Conservation (phyloP, 176 grass and related monocot genomes). For the Ensete ventricosum region DNA sequence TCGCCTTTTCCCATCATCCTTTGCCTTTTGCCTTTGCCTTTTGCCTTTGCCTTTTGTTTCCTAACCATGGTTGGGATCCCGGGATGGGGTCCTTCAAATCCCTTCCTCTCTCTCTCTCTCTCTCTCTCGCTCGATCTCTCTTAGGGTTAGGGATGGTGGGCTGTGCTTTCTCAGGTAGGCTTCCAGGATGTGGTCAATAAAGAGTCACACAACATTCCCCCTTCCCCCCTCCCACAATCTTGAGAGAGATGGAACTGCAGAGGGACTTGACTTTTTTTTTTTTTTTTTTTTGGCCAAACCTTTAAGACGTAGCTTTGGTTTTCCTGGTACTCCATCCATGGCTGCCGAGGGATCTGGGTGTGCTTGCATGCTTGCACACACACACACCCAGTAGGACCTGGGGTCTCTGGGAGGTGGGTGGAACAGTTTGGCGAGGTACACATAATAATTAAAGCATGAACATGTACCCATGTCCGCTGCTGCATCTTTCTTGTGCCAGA, state of each 20-base stretch:
- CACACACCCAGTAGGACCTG: too few relatives aligned
- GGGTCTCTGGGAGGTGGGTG: background rate
- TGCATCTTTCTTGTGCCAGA: background rate
- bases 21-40: background rate
- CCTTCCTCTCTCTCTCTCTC: background rate
- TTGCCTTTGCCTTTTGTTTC: background rate
- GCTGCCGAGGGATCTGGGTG: too few relatives aligned
- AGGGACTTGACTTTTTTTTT: too few relatives aligned
- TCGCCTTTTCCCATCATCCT: background rate
- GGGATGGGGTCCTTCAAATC: background rate
- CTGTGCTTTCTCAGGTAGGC: background rate
- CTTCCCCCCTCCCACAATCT: too few relatives aligned
- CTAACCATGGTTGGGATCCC: slow-evolving; percentile 14
- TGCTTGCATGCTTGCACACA: too few relatives aligned
- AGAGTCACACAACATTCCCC: background rate
- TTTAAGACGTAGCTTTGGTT: too few relatives aligned
- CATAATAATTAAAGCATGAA: background rate
- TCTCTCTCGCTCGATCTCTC: background rate
- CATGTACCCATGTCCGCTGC: background rate
- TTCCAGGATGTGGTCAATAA: background rate
- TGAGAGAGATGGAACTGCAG: too few relatives aligned
- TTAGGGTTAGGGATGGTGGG: background rate
- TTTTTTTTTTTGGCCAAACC: too few relatives aligned
- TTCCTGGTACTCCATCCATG: too few relatives aligned
- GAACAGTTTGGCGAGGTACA: background rate